Evolutionary conservation across 306 rosid species (phyloP).

Genomic region (Parietaria judaica): DNA sequence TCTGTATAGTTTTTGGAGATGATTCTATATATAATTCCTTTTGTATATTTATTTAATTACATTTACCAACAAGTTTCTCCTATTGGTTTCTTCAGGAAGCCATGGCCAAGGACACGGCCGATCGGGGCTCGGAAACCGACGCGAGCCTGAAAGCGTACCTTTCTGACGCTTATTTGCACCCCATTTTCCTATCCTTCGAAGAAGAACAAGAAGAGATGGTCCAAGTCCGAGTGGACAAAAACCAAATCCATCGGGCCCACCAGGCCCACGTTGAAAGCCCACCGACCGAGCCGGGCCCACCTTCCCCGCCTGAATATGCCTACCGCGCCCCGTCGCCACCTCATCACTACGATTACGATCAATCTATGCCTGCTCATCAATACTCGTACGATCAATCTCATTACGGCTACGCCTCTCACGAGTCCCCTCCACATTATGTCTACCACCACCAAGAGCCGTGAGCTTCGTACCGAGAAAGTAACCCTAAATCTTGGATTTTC

Average conservation of each 20-base stretch:
- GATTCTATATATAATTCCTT: too few relatives aligned
- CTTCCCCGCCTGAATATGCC: conserved; percentile 34
- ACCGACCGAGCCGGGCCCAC: conserved; percentile 44
- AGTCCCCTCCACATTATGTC: conserved; percentile 22
- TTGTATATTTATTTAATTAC: not conserved
- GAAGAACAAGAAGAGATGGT: conserved; percentile 52
- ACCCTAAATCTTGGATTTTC: too few relatives aligned
- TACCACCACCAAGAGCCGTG: conserved; percentile 47
- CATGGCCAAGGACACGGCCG: conserved; percentile 66
- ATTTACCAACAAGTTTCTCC: conserved; percentile 4
- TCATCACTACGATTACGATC: conserved; percentile 36
- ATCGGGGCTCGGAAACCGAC: conserved; percentile 59
- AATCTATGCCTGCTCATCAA: conserved; percentile 41
- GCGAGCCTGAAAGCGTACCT: conserved; percentile 63
- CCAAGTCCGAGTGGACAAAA: conserved; percentile 69
- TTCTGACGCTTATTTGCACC: conserved; percentile 88
- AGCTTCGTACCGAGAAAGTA: not conserved
- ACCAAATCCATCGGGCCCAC: conserved; percentile 32
- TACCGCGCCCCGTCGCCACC: conserved; percentile 28
- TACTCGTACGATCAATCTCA: conserved; percentile 24
- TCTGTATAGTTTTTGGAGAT: too few relatives aligned
- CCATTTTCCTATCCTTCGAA: conserved; percentile 78
- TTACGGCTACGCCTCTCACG: conserved; percentile 10
- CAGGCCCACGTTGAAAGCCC: conserved; percentile 22
- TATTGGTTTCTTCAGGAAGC: conserved; percentile 57